A percentile compares a stretch with the other conserved stretches of the same genome.
These are phyloP conservation scores for Gynostemma pentaphyllum DNA, from an alignment of 306 rosid genomes.

Conservation along the genomic window DNA sequence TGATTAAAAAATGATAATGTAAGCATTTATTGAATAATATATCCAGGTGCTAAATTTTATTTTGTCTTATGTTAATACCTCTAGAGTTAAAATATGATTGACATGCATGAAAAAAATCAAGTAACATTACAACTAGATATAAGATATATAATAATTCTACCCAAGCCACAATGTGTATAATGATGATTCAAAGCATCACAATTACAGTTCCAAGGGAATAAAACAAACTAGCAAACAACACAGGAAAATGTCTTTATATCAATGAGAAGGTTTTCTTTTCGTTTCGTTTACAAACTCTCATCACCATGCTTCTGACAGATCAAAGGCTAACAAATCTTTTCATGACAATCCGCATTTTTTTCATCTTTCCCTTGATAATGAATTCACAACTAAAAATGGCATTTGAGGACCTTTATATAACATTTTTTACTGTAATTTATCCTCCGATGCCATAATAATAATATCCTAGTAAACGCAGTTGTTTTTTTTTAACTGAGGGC, in stretches of 20 bases:
- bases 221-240: neutral
- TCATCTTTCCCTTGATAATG: neutral
- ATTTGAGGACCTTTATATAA: neutral
- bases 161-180: neutral
- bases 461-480: too few species aligned
- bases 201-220: neutral
- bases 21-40: neutral
- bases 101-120: neutral
- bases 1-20: neutral
- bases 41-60: neutral
- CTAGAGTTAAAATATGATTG: neutral
- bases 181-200: neutral
- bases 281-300: neutral
- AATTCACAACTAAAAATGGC: neutral
- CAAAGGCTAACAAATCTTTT: neutral
- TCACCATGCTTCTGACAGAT: neutral
- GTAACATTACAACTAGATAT: neutral
- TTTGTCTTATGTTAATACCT: neutral
- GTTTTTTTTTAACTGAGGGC: too few species aligned
- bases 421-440: neutral
- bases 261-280: neutral
- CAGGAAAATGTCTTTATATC: neutral
- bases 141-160: neutral
- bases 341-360: neutral
- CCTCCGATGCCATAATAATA: neutral